Base-by-base conservation (phyloP, 345 rosid species). In the Murraya koenigii region DNA sequence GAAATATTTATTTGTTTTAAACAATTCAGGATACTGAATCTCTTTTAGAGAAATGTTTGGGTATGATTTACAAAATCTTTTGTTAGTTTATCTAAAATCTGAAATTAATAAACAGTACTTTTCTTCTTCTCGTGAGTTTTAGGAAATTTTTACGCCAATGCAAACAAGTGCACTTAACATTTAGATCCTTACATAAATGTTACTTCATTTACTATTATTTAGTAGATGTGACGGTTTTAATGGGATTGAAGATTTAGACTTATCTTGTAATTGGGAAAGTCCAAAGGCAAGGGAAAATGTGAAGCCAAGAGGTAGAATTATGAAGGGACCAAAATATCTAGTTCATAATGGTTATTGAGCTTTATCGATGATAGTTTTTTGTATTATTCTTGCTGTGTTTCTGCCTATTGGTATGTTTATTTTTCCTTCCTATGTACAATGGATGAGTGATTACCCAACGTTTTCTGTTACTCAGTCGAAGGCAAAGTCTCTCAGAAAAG, bases 401-500 rank as follows among this genome's bases (percentile, higher is more conserved):
- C 11, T 15, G 32, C 55, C 6, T 13, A n/a, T 75, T 15, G 1
- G 13, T 52, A 4, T 23, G 3, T n/a, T 0, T 9, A 52, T 62
- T 11, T 23, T 68, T 25, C 4, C 26, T 28, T 1, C 2, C 2
- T 44, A 20, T 14, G 6, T 4, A 30, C 60, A 22, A 33, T 15
- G 25, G 64, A 66, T 23, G 64, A 66, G 61, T 66, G 65, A 67
- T 79, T 71, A 47, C 22, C n/a, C 66, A 38, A 26, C 68, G 56
- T 32, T 28, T 26, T 8, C 60, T 47, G 67, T 59, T 36, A 15
- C 14, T 20, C 87, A 90, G 93, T 85, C 87, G 1, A 85, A 86
- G 84, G 91, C 86, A 61, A 91, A 86, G 75, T 89, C 93, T 13
- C 89, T 80, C 2, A 77, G 73, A 81, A 91, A 89, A 79, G 88